Base-by-base conservation (phyloP, 2,329 filamentous ascomycete genomes). In the Fusarium sororula region DNA sequence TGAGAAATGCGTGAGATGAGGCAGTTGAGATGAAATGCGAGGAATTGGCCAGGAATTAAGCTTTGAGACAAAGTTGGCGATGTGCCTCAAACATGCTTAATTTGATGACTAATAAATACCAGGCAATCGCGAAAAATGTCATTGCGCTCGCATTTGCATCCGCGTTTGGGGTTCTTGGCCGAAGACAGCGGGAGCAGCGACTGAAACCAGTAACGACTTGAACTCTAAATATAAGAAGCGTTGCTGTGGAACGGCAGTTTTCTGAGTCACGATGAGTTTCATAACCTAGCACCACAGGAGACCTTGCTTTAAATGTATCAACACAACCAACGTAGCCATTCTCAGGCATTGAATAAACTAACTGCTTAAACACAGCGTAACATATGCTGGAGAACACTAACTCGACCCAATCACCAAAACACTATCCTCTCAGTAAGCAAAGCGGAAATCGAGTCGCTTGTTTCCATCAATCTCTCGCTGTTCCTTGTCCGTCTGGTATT, bases 391-490 rank as follows among this genome's bases (percentile, higher is more conserved):
- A 41, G 26, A 35, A 28, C 7, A 12, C 5, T 12, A 64, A 55
- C n/a, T 64, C 15, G 38, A 17, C 10, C 26, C 22, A 10, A n/a
- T 45, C 24, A 28, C 41, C 30, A 28, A 14, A 32, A 20, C 17
- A 14, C 20, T 11, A 3, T 32, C 38, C 26, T 50, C 24, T 67
- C n/a, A 58, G 70, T 87, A 86, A 14, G 83, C 83, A 75, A 87
- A 88, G n/a, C 85, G 81, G 75, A 89, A 87, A 73, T 88, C 86
- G 26, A 88, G 68, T 32, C 86, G 81, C 77, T 84, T 85, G 73
- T 88, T 88, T 5, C 87, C 86, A 30, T 88, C 86, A 42, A 78
- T 72, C 69, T 87, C 85, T 39, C 85, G 80, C 15, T 81, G 82
- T 39, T 76, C 80, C n/a, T 82, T 80, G 53, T 87, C 84, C 7